Evolutionary conservation across 148 eudicot genomes (phyloP).

Genomic region (Rhododendron vialii): DNA sequence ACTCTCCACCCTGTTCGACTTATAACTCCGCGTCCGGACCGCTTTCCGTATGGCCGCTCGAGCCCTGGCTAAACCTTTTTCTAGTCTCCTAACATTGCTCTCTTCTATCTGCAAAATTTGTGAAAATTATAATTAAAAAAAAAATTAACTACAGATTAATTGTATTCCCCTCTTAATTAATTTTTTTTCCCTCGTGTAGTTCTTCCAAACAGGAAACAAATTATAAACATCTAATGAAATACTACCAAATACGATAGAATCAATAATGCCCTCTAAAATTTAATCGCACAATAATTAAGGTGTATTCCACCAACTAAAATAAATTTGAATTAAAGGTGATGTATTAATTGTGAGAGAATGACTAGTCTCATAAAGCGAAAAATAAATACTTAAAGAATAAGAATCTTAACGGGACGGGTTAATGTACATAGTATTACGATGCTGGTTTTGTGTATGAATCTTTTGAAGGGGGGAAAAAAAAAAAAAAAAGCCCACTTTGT

Average conservation of each 20-base stretch:
- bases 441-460: not conserved
- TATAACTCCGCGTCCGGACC: conserved; percentile 22
- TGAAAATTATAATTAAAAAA: not conserved
- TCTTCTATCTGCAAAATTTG: not conserved
- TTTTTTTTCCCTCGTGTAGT: not conserved
- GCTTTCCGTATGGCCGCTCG: conserved; percentile 62
- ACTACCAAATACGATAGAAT: no score
- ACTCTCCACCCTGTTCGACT: conserved; percentile 17
- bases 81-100: conserved; percentile 12
- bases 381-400: no score
- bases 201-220: not conserved
- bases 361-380: no score
- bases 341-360: no score
- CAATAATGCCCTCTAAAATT: no score
- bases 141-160: not conserved
- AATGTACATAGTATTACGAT: no score
- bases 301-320: no score
- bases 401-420: no score
- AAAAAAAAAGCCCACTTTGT: not conserved
- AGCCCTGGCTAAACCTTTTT: conserved; percentile 52
- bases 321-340: no score
- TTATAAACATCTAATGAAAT: no score
- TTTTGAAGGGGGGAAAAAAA: not conserved
- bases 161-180: not conserved
- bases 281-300: no score